Evolutionary conservation across 1,284 basidiomycete species (phyloP), one percentile per base, ranked within the genome.

Genomic region (Sporisorium exsertum): DNA sequence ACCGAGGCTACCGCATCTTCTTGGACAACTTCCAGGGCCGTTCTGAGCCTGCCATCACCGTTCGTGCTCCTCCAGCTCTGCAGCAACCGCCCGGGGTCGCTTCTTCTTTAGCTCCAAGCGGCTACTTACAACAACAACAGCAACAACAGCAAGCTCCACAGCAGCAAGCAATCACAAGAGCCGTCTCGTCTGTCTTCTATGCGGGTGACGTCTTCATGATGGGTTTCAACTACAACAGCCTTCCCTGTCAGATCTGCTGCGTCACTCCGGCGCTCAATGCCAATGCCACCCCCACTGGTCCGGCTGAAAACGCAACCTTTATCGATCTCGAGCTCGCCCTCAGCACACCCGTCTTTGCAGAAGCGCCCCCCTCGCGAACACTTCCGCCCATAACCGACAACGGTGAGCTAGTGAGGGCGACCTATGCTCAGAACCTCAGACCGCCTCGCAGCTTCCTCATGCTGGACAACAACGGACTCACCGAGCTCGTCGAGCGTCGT

Each of bases 401-500:
- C 32, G 81, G 78, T 40, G 77, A 77, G 51, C 64, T 77, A 32
- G 59, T 90, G 51, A 94, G 94, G 78, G 93, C 95, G 84, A 88
- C 95, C 16, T 92, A 92, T 0, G 89, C 90, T 16, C 94, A 96
- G 83, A 91, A 92, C 79, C 90, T 90, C 13, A 89, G 92, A 69
- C 87, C 89, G 15, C 89, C 92, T 33, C 89, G 90, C 54, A 91
- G 93, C 78, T 95, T 95, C 84, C 90, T 96, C 86, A 89, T 96
- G 62, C 87, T 97, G 67, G 94, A 94, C 22, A 93, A 93, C 79
- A 91, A 91, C 37, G 95, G 94, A 1, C 86, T 97, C 70, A 92
- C 91, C 10, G 91, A 94, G 83, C 87, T 96, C 55, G 89, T 90
- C n/a, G 94, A 95, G 86, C 89, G 93, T 64, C 89, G 94, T 54